phyloP scores from a whole-genome alignment of 345 rosid species.

The Salix exigua region DNA sequence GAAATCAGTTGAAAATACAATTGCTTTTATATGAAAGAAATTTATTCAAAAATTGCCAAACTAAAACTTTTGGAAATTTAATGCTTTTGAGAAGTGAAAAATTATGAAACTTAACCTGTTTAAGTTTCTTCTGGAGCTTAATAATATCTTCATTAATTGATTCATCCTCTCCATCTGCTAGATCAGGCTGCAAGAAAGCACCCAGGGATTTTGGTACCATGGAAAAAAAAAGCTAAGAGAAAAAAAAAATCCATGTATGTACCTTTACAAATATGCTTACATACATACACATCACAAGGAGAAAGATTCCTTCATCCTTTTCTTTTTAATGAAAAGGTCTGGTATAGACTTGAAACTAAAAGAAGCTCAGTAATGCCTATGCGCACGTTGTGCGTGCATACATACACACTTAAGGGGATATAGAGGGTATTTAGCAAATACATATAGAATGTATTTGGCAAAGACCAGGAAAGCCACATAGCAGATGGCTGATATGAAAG shows the following conservation, averaged over 20 bases:
- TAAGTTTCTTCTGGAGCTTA: conserved; percentile 39
- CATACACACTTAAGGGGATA: neutral
- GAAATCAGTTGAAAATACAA: neutral
- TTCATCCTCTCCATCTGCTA: conserved; percentile 53
- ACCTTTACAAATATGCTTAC: neutral
- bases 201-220: neutral
- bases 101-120: conserved; percentile 33
- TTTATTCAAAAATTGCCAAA: neutral
- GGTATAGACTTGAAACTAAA: neutral
- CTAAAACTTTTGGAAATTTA: neutral
- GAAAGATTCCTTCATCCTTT: neutral
- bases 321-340: neutral
- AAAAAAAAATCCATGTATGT: neutral
- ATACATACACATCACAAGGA: neutral
- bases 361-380: neutral
- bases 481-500: neutral
- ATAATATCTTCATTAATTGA: conserved; percentile 35
- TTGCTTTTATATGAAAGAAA: neutral
- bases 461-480: neutral
- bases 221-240: neutral
- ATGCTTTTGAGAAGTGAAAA: neutral
- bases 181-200: conserved; percentile 48
- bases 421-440: neutral
- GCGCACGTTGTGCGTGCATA: neutral
- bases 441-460: neutral